Base-by-base conservation (phyloP, 441 rosid species). In the Populus hybrid region DNA sequence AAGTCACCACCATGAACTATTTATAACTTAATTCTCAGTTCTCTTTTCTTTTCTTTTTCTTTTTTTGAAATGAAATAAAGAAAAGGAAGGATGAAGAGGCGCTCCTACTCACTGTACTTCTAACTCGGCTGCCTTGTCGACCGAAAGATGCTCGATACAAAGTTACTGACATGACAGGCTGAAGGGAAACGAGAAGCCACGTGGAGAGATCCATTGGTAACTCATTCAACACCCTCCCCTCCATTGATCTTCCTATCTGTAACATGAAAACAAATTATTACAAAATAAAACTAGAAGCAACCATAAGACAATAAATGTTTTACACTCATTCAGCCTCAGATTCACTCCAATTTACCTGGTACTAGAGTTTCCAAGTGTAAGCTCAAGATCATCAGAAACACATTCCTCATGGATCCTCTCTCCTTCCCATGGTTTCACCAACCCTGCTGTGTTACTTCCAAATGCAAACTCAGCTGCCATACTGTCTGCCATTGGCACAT, bases 371-470 rank as follows among this genome's bases (percentile, higher is more conserved):
- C 98, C 98, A 36, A 94, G 95, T 6, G 98, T 94, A 76, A 94
- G 98, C 79, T 94, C 96, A 32, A 94, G 94, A 87, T 94, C 98
- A 77, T 94, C 97, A 2, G 95, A 86, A 69, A 86, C 91, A 77
- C 88, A 93, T 82, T 92, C 98, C 77, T 92, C 98, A 23, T 94
- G 98, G 75, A 94, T 94, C 86, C 94, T 91, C 86, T 94, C 98
- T 57, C 98, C 98, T 86, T 94, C 97, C 98, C 98, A 94, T 10
- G 98, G 93, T 84, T 92, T 92, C 78, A 94, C 97, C 53, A 94
- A 74, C 40, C 96, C 95, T 5, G 85, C 74, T 16, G 83, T 50
- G 40, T 87, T 88, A 72, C 94, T 81, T 18, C 97, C 91, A 76
- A 94, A 94, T n/a, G 98, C 98, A 86, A 94, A 94, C 87, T 94